Percentiles rank a stretch among this genome's conserved stretches.
Conservation (phyloP, 2,329 filamentous ascomycete genomes). For the Aspergillus fumigatiaffinis region DNA sequence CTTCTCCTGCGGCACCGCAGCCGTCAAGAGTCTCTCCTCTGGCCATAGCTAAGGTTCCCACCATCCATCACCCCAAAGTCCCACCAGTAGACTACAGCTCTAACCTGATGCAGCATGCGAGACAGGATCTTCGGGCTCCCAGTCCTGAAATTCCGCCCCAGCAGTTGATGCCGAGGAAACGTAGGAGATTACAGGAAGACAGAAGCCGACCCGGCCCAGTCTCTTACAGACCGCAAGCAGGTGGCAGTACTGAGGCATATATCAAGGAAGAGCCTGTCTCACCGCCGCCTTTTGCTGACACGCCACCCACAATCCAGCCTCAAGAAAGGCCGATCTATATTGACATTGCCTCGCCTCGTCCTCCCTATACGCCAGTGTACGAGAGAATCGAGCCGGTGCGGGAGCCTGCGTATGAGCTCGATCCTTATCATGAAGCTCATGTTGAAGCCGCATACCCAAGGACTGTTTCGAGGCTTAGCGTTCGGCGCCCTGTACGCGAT, state of each 20-base stretch:
- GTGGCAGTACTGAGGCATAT: constrained; percentile 44
- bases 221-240: constrained; percentile 30
- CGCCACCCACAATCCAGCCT: constrained; percentile 31
- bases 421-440: constrained; percentile 30
- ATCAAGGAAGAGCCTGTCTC: constrained; percentile 63
- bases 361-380: constrained; percentile 29
- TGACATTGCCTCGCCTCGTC: constrained; percentile 39
- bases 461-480: constrained; percentile 37
- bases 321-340: constrained; percentile 48
- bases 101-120: constrained; percentile 21
- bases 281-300: constrained; percentile 53
- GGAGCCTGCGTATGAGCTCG: constrained; percentile 33
- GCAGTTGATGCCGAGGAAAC: constrained; percentile 48
- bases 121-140: constrained; percentile 34
- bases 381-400: constrained; percentile 32
- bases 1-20: constrained; percentile 69
- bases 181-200: constrained; percentile 45
- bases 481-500: constrained; percentile 37
- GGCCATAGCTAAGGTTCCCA: constrained; percentile 49
- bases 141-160: constrained; percentile 43
- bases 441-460: constrained; percentile 33
- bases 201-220: constrained; percentile 31
- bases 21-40: constrained; percentile 65
- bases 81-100: constrained; percentile 36
- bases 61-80: constrained; percentile 54